A percentile compares a stretch with the other conserved stretches of the same genome.
phyloP scores from a whole-genome alignment of 2,329 filamentous ascomycete genomes.

The Ceratocystis harringtonii region DNA sequence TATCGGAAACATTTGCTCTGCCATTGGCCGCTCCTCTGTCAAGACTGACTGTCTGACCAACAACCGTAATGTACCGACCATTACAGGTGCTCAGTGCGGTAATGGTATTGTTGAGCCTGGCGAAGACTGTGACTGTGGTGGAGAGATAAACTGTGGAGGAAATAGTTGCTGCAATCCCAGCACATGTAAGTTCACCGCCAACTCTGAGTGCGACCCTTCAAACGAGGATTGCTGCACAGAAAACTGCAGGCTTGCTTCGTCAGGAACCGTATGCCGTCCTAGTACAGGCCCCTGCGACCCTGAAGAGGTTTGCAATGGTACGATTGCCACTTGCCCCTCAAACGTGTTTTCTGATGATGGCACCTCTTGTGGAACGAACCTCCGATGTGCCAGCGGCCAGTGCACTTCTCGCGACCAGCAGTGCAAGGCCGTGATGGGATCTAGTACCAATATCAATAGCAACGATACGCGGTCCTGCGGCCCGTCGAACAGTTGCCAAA shows the following conservation, averaged over 20 bases:
- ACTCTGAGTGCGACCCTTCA: slow-evolving; percentile 61
- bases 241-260: slow-evolving; percentile 50
- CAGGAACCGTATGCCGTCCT: slow-evolving; percentile 61
- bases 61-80: slow-evolving; percentile 69
- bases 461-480: slow-evolving; percentile 68
- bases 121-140: slow-evolving; percentile 94
- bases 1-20: slow-evolving; percentile 86
- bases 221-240: slow-evolving; percentile 70
- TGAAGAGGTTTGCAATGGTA: slow-evolving; percentile 66
- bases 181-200: slow-evolving; percentile 70
- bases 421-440: slow-evolving; percentile 72
- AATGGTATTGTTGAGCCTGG: slow-evolving; percentile 93
- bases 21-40: slow-evolving; percentile 61
- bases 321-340: slow-evolving; percentile 53
- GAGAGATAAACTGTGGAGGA: slow-evolving; percentile 49
- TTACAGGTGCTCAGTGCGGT: slow-evolving; percentile 73
- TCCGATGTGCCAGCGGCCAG: slow-evolving; percentile 79
- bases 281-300: slow-evolving; percentile 75
- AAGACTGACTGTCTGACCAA: slow-evolving; percentile 64
- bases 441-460: slow-evolving; percentile 52
- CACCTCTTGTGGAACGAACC: slow-evolving; percentile 49
- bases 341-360: slow-evolving; percentile 59
- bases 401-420: slow-evolving; percentile 86
- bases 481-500: slow-evolving; percentile 45
- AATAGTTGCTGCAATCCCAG: slow-evolving; percentile 72